Evolutionary conservation across 139 green algal species (phyloP).

Genomic region (Chlamydomonas incerta): DNA sequence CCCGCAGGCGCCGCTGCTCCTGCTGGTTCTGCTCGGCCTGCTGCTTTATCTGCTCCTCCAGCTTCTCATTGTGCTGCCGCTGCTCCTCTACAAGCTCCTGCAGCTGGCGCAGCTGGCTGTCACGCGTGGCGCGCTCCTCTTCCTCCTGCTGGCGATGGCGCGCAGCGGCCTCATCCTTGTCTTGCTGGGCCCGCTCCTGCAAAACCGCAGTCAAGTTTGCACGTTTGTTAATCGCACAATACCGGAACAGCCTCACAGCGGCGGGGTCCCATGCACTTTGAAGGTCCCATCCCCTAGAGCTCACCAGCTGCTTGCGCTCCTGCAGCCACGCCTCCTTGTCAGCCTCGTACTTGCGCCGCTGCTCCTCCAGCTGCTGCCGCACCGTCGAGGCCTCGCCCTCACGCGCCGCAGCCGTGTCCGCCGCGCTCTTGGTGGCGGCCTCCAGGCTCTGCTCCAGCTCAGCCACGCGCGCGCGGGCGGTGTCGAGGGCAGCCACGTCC

Average conservation of each 20-base stretch:
- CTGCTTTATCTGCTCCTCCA: background rate
- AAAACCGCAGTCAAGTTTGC: too few species aligned
- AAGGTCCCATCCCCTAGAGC: too few species aligned
- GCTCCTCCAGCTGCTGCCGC: background rate
- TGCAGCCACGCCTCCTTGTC: background rate
- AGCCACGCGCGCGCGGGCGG: background rate
- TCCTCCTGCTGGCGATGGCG: background rate
- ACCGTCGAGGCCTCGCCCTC: background rate
- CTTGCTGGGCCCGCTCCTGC: background rate
- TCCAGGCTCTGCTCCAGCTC: slow-evolving; percentile 18
- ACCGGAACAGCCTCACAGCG: too few species aligned
- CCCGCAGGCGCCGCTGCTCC: background rate
- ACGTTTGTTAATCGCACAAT: too few species aligned
- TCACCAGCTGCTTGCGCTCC: too few species aligned
- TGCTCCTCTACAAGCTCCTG: background rate
- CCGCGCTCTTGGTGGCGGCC: too few species aligned
- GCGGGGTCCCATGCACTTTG: too few species aligned
- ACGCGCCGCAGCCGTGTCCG: background rate
- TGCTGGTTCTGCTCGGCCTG: background rate
- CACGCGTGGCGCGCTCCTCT: background rate
- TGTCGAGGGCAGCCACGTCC: background rate
- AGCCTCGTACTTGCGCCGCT: background rate
- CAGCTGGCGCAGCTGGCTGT: background rate
- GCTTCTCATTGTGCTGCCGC: background rate
- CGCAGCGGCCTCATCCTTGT: background rate